A percentile compares a stretch with the other conserved stretches of the same genome.
These are phyloP conservation scores for Sporothrix curviconia DNA, from an alignment of 2,329 filamentous ascomycete species.

Conservation along the genomic window DNA sequence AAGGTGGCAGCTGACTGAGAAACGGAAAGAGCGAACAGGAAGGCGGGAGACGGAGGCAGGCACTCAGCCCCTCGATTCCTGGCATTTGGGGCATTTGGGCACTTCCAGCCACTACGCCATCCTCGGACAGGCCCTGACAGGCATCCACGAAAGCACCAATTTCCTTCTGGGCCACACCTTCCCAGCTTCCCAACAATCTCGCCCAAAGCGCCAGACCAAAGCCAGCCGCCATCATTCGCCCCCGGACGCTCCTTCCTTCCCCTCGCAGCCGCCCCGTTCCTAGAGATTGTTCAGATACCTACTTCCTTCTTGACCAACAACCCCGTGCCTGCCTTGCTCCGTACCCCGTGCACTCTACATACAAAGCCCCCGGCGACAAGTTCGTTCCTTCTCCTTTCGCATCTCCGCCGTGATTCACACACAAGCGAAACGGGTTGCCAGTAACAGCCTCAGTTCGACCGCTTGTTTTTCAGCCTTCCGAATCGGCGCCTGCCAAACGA, in stretches of 20 bases:
- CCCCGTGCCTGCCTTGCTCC: background rate
- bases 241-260: background rate
- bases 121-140: background rate
- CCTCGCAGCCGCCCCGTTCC: background rate
- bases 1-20: conserved; percentile 5
- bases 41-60: background rate
- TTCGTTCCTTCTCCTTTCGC: too few relatives aligned
- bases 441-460: background rate
- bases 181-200: conserved; percentile 1
- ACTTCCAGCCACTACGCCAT: too few relatives aligned
- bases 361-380: too few relatives aligned
- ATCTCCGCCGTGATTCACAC: too few relatives aligned
- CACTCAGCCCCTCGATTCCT: conserved; percentile 4
- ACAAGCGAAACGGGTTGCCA: too few relatives aligned
- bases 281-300: background rate
- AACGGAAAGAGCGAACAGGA: too few relatives aligned
- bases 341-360: too few relatives aligned
- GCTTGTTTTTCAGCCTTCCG: background rate
- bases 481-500: background rate
- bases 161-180: conserved; percentile 3
- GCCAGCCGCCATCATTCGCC: background rate
- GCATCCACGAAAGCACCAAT: conserved; percentile 7
- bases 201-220: background rate
- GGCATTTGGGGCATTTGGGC: too few relatives aligned
- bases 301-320: background rate